These are phyloP conservation scores for Sphagnurus paluster DNA, from an alignment of 1,284 basidiomycete species.

Conservation along the genomic window DNA sequence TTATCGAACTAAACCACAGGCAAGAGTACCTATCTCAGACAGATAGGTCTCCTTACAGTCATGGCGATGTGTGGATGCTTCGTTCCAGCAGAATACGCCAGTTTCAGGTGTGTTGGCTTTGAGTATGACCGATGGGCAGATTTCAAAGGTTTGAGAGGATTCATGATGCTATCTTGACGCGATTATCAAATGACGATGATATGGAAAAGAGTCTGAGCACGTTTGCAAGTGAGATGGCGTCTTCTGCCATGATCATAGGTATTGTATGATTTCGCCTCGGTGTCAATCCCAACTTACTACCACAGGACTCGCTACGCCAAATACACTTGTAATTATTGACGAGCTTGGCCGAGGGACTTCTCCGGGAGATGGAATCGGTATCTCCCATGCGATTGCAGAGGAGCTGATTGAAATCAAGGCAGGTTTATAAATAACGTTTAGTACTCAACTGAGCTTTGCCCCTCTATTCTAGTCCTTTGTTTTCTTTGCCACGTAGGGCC, in stretches of 20 bases:
- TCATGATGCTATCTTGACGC: constrained; percentile 81
- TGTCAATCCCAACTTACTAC: neutral
- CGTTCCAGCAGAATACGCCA: constrained; percentile 89
- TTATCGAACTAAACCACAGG: constrained; percentile 40
- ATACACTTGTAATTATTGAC: constrained; percentile 84
- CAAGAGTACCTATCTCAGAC: constrained; percentile 91
- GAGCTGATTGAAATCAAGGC: constrained; percentile 77
- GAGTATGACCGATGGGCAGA: neutral
- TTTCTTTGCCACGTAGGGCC: constrained; percentile 83
- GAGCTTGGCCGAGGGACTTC: constrained; percentile 91
- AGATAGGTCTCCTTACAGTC: constrained; percentile 80
- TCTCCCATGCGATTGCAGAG: constrained; percentile 92
- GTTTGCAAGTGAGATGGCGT: constrained; percentile 91
- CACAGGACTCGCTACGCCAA: constrained; percentile 71
- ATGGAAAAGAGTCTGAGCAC: constrained; percentile 88
- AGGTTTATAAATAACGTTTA: constrained; percentile 13
- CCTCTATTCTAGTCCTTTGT: constrained; percentile 63
- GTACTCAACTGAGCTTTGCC: constrained; percentile 4
- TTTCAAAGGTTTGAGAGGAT: constrained; percentile 54
- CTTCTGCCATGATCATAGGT: constrained; percentile 87
- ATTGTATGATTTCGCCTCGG: constrained; percentile 4
- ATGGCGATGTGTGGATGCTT: constrained; percentile 91
- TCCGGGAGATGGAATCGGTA: constrained; percentile 83
- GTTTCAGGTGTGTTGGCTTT: constrained; percentile 56
- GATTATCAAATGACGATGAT: constrained; percentile 91